A percentile compares a stretch with the other conserved stretches of the same genome.
These are phyloP conservation scores for Herpetomonas tarakana DNA, from an alignment of 208 protist species.

Conservation along the genomic window DNA sequence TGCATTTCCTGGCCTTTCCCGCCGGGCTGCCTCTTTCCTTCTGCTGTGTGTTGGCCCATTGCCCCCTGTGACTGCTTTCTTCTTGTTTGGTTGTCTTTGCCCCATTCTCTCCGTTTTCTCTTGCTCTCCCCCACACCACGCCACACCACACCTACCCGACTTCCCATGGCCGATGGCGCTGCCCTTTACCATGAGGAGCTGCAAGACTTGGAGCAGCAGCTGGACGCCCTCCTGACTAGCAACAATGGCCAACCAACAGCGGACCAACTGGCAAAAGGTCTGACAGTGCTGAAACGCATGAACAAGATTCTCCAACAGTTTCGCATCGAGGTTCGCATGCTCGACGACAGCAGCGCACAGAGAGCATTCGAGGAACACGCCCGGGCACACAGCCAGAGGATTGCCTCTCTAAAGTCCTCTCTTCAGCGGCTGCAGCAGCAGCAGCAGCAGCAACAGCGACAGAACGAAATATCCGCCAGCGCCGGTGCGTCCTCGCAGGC, in stretches of 20 bases:
- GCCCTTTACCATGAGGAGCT: conserved; percentile 68
- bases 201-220: conserved; percentile 43
- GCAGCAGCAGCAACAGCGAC: conserved; percentile 21
- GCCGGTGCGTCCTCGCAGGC: conserved; percentile 8
- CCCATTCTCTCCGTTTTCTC: no score
- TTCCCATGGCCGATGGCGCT: conserved; percentile 30
- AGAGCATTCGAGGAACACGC: conserved; percentile 19
- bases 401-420: conserved; percentile 4
- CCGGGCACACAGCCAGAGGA: conserved; percentile 18
- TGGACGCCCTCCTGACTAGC: conserved; percentile 20
- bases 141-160: no score
- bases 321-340: conserved; percentile 51
- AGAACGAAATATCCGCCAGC: conserved; percentile 8
- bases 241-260: neutral
- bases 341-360: conserved; percentile 34
- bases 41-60: no score
- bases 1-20: no score
- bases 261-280: conserved; percentile 23
- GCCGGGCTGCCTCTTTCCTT: no score
- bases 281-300: conserved; percentile 35
- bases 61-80: no score
- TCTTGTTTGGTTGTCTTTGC: no score
- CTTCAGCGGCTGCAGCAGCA: conserved; percentile 14
- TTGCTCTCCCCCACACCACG: no score
- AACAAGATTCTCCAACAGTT: conserved; percentile 55